These are phyloP conservation scores for Zizania palustris DNA, from an alignment of 202 grass and related monocot species.

Conservation along the genomic window DNA sequence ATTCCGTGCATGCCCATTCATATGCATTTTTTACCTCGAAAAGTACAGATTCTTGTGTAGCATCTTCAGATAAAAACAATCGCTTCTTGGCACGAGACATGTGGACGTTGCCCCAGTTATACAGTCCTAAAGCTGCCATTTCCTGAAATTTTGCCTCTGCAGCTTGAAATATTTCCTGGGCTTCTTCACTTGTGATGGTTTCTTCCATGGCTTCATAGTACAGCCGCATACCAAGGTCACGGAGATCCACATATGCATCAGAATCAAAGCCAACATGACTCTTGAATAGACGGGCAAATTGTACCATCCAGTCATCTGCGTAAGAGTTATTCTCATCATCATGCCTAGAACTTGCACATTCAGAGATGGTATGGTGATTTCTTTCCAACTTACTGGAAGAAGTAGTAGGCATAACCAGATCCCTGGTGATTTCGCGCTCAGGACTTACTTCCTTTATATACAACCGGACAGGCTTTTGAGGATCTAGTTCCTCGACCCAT, in stretches of 20 bases:
- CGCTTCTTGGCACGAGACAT: slow-evolving; percentile 81
- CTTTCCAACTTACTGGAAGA: slow-evolving; percentile 39
- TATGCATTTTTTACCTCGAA: slow-evolving; percentile 58
- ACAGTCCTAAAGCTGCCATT: slow-evolving; percentile 75
- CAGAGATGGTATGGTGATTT: slow-evolving; percentile 43
- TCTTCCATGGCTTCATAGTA: slow-evolving; percentile 90
- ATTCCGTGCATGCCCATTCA: slow-evolving; percentile 66
- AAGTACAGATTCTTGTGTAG: slow-evolving; percentile 60
- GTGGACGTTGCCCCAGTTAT: slow-evolving; percentile 86
- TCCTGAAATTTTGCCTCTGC: slow-evolving; percentile 82
- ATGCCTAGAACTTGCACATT: slow-evolving; percentile 48
- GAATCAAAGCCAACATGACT: slow-evolving; percentile 71
- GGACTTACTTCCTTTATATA: slow-evolving; percentile 67
- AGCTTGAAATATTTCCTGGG: slow-evolving; percentile 74
- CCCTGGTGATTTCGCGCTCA: slow-evolving; percentile 55
- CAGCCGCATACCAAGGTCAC: slow-evolving; percentile 67
- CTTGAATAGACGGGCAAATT: slow-evolving; percentile 77
- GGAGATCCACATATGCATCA: slow-evolving; percentile 69
- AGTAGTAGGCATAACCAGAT: slow-evolving; percentile 42
- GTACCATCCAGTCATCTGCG: slow-evolving; percentile 72
- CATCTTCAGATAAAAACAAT: slow-evolving; percentile 58
- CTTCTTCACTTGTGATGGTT: slow-evolving; percentile 78
- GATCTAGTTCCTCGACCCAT: slow-evolving; percentile 63
- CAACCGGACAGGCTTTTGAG: slow-evolving; percentile 56
- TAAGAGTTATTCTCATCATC: slow-evolving; percentile 38